These are phyloP conservation scores for Eimeria zaria DNA, from an alignment of 169 alveolate genomes.

Conservation along the genomic window DNA sequence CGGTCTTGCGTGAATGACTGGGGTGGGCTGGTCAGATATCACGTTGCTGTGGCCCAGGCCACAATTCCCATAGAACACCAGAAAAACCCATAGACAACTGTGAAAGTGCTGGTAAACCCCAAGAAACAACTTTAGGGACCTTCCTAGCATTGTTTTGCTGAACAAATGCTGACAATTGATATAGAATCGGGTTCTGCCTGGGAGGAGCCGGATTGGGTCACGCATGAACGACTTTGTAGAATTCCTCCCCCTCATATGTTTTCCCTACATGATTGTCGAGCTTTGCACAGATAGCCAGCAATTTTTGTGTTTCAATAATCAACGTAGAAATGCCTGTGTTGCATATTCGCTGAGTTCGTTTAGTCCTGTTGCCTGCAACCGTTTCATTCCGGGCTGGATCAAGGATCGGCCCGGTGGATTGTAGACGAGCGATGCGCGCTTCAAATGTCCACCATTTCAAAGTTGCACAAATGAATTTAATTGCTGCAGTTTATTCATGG, in stretches of 20 bases:
- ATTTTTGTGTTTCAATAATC: background rate
- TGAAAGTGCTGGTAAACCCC: background rate
- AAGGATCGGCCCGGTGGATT: background rate
- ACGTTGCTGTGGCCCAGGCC: slow-evolving; percentile 28
- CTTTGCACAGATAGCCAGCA: background rate
- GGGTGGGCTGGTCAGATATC: background rate
- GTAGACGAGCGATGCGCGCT: background rate
- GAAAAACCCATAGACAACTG: background rate
- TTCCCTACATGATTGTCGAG: background rate
- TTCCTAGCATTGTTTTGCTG: background rate
- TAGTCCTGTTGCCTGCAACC: background rate
- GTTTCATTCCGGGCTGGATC: background rate
- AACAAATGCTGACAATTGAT: background rate
- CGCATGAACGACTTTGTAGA: background rate
- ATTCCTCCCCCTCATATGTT: background rate
- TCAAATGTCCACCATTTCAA: background rate
- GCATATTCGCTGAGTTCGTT: background rate
- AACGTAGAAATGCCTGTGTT: background rate
- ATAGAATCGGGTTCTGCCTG: background rate
- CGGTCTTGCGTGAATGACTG: background rate
- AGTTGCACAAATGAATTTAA: background rate
- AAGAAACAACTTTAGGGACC: background rate
- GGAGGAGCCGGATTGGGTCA: background rate
- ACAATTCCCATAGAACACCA: slow-evolving; percentile 9
- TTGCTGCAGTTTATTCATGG: background rate